These are phyloP conservation scores for Naumovozyma dairenensis DNA, from an alignment of 805 yeast genomes.

Conservation along the genomic window DNA sequence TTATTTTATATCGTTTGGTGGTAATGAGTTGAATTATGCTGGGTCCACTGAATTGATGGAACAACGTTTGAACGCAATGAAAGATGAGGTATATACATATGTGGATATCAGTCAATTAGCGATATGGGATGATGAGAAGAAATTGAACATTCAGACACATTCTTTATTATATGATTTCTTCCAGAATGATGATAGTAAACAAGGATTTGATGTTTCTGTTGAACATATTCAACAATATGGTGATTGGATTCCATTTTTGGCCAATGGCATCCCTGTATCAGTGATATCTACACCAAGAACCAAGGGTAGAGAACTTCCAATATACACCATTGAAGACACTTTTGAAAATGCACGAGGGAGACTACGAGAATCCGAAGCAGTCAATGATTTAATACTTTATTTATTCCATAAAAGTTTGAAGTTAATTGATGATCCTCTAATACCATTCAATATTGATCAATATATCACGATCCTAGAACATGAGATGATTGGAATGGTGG, in stretches of 20 bases:
- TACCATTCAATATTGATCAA: slow-evolving; percentile 53
- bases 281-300: slow-evolving; percentile 9
- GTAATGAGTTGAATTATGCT: slow-evolving; percentile 63
- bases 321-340: slow-evolving; percentile 59
- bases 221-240: slow-evolving; percentile 35
- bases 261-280: slow-evolving; percentile 36
- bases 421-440: slow-evolving; percentile 63
- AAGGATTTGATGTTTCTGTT: slow-evolving; percentile 20
- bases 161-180: slow-evolving; percentile 48
- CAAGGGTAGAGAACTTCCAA: slow-evolving; percentile 33
- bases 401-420: slow-evolving; percentile 45
- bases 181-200: slow-evolving; percentile 10
- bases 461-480: slow-evolving; percentile 37
- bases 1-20: slow-evolving; percentile 79
- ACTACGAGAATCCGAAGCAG: slow-evolving; percentile 34
- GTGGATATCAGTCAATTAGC: slow-evolving; percentile 49
- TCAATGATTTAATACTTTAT: slow-evolving; percentile 45
- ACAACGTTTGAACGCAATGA: slow-evolving; percentile 38
- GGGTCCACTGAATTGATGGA: slow-evolving; percentile 74
- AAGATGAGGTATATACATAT: slow-evolving; percentile 53
- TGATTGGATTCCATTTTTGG: slow-evolving; percentile 55
- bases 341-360: slow-evolving; percentile 40
- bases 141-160: slow-evolving; percentile 45
- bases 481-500: slow-evolving; percentile 37
- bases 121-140: slow-evolving; percentile 33